Evolutionary conservation across 1,284 basidiomycete species (phyloP).

Genomic region (Vanrija pseudolonga): DNA sequence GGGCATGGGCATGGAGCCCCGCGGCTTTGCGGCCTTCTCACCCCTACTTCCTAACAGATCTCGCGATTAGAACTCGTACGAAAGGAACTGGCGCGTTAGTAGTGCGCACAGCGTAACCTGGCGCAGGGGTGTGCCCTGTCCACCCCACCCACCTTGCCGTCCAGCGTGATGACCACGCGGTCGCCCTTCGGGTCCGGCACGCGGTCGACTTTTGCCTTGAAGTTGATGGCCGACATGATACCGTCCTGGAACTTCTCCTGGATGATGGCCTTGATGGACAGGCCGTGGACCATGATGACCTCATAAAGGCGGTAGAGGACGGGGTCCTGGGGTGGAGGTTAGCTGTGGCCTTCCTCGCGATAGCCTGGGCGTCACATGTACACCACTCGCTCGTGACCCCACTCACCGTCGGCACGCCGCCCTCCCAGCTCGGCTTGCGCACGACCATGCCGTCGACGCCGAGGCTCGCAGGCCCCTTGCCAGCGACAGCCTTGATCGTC

Average conservation of each 20-base stretch:
- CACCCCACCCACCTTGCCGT: conserved; percentile 58
- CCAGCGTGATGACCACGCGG: conserved; percentile 74
- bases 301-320: conserved; percentile 82
- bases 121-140: background rate
- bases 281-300: conserved; percentile 75
- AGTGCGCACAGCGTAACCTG: background rate
- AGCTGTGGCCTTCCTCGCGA: background rate
- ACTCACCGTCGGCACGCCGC: background rate
- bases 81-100: background rate
- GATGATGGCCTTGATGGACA: conserved; percentile 62
- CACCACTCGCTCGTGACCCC: too few species aligned
- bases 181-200: conserved; percentile 78
- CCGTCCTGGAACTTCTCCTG: conserved; percentile 87
- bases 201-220: conserved; percentile 66
- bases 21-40: too few species aligned
- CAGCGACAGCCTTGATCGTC: conserved; percentile 22
- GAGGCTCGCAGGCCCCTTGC: conserved; percentile 20
- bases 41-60: too few species aligned
- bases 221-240: conserved; percentile 88
- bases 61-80: background rate
- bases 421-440: conserved; percentile 35
- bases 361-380: too few species aligned
- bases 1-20: too few species aligned
- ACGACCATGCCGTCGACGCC: conserved; percentile 36
- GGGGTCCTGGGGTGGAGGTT: conserved; percentile 57